phyloP scores from a whole-genome alignment of 805 yeast genomes.

The Blastobotrys robertii region DNA sequence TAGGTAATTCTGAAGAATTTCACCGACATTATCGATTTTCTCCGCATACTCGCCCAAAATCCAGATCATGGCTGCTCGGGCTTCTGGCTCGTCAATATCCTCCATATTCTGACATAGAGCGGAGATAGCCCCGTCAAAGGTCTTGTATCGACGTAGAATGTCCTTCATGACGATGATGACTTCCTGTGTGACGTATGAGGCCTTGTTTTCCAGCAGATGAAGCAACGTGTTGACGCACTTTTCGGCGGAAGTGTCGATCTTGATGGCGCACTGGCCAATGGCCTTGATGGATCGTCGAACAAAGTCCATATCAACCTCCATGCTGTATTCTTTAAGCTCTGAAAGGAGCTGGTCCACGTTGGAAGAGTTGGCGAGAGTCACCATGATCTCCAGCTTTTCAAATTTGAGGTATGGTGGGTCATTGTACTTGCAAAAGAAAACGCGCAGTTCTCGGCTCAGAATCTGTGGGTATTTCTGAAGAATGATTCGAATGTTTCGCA shows the following conservation, averaged over 20 bases:
- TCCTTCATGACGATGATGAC: constrained; percentile 67
- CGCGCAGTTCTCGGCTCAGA: constrained; percentile 69
- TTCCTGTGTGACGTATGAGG: constrained; percentile 73
- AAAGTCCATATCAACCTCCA: constrained; percentile 83
- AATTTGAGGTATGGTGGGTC: constrained; percentile 92
- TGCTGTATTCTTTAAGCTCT: constrained; percentile 80
- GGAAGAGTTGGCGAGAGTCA: constrained; percentile 56
- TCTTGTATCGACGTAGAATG: constrained; percentile 63
- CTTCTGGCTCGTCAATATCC: constrained; percentile 68
- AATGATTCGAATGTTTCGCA: constrained; percentile 82
- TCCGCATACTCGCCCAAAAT: constrained; percentile 70
- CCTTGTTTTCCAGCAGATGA: constrained; percentile 55
- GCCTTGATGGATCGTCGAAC: constrained; percentile 84
- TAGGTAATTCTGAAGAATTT: constrained; percentile 34
- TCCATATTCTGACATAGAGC: constrained; percentile 39
- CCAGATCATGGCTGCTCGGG: constrained; percentile 75
- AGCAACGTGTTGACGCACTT: constrained; percentile 60
- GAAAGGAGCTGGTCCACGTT: constrained; percentile 56
- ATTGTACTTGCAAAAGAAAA: constrained; percentile 81
- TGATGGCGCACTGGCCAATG: constrained; percentile 81
- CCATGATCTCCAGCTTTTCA: constrained; percentile 84
- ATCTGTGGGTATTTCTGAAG: constrained; percentile 81
- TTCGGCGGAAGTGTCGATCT: constrained; percentile 51
- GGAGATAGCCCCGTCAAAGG: constrained; percentile 42
- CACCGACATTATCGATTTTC: constrained; percentile 34